phyloP scores from a whole-genome alignment of 805 yeast species.

The Cyberlindnera misumaiensis region DNA sequence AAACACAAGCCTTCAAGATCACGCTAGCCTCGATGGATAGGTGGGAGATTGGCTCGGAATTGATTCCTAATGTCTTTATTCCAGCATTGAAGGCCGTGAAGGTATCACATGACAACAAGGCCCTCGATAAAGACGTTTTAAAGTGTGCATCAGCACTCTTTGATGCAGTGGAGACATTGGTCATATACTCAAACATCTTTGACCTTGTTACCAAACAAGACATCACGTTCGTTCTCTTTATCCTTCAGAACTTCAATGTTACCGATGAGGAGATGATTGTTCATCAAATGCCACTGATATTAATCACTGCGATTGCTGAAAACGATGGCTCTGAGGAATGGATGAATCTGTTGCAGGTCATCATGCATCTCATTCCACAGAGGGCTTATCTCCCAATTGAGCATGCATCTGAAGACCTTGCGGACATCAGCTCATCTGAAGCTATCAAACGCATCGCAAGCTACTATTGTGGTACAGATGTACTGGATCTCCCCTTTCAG shows the following conservation, averaged over 20 bases:
- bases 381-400: conserved; percentile 53
- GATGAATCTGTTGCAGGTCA: conserved; percentile 32
- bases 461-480: conserved; percentile 29
- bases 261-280: conserved; percentile 82
- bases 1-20: conserved; percentile 52
- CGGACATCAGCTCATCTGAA: conserved; percentile 12
- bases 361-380: conserved; percentile 55
- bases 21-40: conserved; percentile 76
- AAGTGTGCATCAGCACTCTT: conserved; percentile 63
- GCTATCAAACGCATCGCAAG: conserved; percentile 24
- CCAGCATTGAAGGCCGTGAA: conserved; percentile 54
- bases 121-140: conserved; percentile 37
- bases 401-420: conserved; percentile 26
- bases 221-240: conserved; percentile 47
- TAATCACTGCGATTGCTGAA: conserved; percentile 39
- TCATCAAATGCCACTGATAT: conserved; percentile 66
- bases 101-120: conserved; percentile 17
- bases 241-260: conserved; percentile 60
- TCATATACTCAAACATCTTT: conserved; percentile 66
- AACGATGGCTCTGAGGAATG: conserved; percentile 23
- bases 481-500: conserved; percentile 30
- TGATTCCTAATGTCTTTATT: conserved; percentile 63
- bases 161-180: conserved; percentile 76
- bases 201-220: conserved; percentile 34
- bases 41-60: conserved; percentile 84